Percentiles rank a stretch among this genome's conserved stretches.
phyloP scores from a whole-genome alignment of 2,329 filamentous ascomycete genomes.

The Colletotrichum sp. region DNA sequence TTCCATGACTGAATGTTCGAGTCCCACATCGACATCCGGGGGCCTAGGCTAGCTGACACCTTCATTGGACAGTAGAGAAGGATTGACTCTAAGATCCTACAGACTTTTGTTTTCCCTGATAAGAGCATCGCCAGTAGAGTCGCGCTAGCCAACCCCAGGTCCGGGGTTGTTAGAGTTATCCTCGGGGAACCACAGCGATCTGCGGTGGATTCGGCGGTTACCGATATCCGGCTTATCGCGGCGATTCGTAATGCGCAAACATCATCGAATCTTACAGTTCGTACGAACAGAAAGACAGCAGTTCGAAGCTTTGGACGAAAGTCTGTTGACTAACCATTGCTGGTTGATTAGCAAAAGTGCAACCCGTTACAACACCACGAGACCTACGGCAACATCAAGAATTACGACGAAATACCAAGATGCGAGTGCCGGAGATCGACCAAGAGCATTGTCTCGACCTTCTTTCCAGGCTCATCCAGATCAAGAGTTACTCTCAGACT shows the following conservation, averaged over 20 bases:
- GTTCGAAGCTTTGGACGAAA: background rate
- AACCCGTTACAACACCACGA: background rate
- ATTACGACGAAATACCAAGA: background rate
- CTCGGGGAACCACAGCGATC: background rate
- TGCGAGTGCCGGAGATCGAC: conserved; percentile 26
- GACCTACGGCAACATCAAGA: background rate
- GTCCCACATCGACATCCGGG: background rate
- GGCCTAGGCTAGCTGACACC: background rate
- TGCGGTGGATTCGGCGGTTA: background rate
- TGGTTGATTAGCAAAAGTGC: background rate
- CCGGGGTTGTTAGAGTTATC: background rate
- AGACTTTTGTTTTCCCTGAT: background rate
- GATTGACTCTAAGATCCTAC: background rate
- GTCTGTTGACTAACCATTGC: background rate
- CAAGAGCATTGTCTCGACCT: conserved; percentile 25
- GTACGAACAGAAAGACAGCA: background rate
- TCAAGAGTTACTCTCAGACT: conserved; percentile 32
- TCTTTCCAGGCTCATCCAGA: conserved; percentile 28
- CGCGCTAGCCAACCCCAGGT: background rate
- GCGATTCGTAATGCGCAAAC: background rate
- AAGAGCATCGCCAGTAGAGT: background rate
- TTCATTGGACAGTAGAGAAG: background rate
- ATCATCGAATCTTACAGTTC: background rate
- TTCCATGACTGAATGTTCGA: background rate
- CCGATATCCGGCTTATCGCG: background rate